phyloP scores from a whole-genome alignment of 176 grass and related monocot genomes.

The Microstegium vimineum region DNA sequence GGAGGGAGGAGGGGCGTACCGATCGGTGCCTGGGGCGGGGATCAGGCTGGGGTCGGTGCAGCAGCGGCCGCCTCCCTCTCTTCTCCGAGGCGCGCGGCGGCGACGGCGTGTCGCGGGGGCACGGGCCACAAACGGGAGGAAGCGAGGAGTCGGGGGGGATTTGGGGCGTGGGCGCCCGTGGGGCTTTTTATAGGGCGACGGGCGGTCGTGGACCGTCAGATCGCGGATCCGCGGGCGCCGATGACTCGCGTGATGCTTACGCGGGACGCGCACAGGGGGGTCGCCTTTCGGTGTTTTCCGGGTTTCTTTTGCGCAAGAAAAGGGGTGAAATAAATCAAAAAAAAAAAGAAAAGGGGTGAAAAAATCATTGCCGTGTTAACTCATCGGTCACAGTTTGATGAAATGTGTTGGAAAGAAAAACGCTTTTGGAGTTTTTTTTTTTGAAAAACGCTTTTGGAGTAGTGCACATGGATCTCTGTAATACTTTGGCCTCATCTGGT shows the following conservation, averaged over 20 bases:
- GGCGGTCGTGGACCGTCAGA: conserved; percentile 19
- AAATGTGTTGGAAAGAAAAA: background rate
- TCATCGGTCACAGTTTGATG: background rate
- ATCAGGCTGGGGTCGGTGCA: background rate
- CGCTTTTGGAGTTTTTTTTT: too few relatives aligned
- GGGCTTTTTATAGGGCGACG: conserved; percentile 18
- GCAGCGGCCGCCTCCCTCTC: conserved; percentile 29
- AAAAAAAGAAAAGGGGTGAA: too few relatives aligned
- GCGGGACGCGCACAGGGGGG: conserved; percentile 45
- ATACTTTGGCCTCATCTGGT: too few relatives aligned
- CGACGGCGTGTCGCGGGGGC: conserved; percentile 21
- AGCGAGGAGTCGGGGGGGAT: conserved; percentile 36
- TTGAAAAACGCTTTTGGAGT: too few relatives aligned
- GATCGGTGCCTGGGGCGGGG: background rate
- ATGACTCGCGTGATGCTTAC: conserved; percentile 56
- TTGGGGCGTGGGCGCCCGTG: background rate
- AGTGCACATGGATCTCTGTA: background rate
- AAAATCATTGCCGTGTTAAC: background rate
- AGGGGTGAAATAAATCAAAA: too few relatives aligned
- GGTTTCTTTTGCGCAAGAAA: background rate
- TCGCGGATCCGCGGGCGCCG: conserved; percentile 25
- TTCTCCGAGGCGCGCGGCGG: conserved; percentile 8
- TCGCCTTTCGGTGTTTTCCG: conserved; percentile 42
- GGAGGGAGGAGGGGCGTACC: conserved; percentile 18
- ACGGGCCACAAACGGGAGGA: conserved; percentile 26